These are phyloP conservation scores for Penicillium manginii DNA, from an alignment of 495 filamentous ascomycete species.

Conservation along the genomic window DNA sequence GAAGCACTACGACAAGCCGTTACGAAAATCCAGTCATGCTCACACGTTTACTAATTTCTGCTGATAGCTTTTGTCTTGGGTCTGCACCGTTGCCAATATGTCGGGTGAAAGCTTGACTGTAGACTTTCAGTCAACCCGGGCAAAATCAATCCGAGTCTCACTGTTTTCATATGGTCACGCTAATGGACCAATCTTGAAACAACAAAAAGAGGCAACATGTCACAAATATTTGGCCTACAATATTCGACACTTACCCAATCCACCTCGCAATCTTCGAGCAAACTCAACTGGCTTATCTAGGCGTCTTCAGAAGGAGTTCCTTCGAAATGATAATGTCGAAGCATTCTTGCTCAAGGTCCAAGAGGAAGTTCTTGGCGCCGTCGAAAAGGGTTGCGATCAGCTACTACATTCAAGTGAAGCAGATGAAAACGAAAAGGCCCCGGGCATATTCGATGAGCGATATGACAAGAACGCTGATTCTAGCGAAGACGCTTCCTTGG, in stretches of 20 bases:
- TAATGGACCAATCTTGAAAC: conserved; percentile 14
- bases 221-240: conserved; percentile 10
- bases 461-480: too few species aligned
- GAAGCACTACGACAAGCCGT: too few species aligned
- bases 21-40: too few species aligned
- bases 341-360: conserved; percentile 2
- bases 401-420: too few species aligned
- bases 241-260: conserved; percentile 19
- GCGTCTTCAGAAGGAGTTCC: conserved; percentile 18
- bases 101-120: too few species aligned
- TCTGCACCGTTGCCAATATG: too few species aligned
- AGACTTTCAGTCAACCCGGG: too few species aligned
- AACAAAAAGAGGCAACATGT: not conserved
- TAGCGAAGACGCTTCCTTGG: not conserved
- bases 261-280: conserved; percentile 13
- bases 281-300: conserved; percentile 13
- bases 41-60: too few species aligned
- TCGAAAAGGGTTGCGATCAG: not conserved
- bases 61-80: too few species aligned
- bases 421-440: not conserved
- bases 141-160: not conserved
- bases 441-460: too few species aligned
- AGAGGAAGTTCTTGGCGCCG: not conserved
- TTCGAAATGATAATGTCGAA: conserved; percentile 14
- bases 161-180: conserved; percentile 18